phyloP scores from a whole-genome alignment of 208 protist genomes.

The Leishmania martiniquensis region DNA sequence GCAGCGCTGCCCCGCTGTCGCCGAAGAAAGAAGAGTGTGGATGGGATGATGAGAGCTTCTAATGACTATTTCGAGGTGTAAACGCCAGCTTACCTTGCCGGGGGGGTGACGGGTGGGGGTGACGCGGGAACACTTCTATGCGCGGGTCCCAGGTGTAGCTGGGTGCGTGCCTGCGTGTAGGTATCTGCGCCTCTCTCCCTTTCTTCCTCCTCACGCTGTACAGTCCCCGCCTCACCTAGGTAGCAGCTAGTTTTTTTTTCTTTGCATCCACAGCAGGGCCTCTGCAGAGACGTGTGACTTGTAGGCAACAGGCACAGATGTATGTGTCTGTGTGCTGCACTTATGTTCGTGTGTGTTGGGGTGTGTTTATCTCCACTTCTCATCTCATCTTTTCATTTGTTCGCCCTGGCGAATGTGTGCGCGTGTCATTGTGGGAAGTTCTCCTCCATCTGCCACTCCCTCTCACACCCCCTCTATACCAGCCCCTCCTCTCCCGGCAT shows the following conservation, averaged over 20 bases:
- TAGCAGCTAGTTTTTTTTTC: not conserved
- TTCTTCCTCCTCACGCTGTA: not conserved
- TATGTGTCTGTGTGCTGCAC: not conserved
- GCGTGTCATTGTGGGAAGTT: not conserved
- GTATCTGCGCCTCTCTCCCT: not conserved
- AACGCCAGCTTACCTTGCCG: too few relatives aligned
- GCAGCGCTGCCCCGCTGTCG: conserved; percentile 1
- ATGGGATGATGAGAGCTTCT: conserved; percentile 39
- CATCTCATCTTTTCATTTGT: too few relatives aligned
- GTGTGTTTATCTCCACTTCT: not conserved
- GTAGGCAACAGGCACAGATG: not conserved
- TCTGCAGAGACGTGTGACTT: not conserved
- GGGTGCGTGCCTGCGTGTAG: not conserved
- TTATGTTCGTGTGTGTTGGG: too few relatives aligned
- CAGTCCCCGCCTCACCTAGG: not conserved
- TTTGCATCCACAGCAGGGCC: not conserved
- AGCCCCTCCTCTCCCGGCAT: too few relatives aligned
- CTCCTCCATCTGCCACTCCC: not conserved
- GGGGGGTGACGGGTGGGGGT: not conserved
- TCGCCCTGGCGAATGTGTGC: not conserved
- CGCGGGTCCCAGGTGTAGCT: not conserved
- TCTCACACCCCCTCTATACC: too few relatives aligned
- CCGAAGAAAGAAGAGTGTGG: conserved; percentile 48
- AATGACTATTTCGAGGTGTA: not conserved
- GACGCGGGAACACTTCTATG: not conserved